These are phyloP conservation scores for Clathrospora elynae DNA, from an alignment of 2,329 filamentous ascomycete species.

Conservation along the genomic window DNA sequence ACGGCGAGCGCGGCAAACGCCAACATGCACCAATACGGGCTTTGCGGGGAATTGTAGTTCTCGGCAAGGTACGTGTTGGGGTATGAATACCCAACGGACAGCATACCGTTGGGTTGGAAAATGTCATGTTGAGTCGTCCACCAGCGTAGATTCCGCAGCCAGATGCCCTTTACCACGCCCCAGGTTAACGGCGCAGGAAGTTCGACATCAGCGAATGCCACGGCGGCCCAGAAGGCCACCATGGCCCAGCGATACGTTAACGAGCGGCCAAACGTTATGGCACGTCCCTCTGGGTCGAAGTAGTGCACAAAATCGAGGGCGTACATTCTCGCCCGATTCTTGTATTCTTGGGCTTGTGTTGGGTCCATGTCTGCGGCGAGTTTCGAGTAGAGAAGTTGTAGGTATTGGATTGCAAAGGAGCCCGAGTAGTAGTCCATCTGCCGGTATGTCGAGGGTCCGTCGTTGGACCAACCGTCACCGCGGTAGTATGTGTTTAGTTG, in stretches of 20 bases:
- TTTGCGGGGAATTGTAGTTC: constrained; percentile 80
- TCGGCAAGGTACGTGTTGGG: constrained; percentile 82
- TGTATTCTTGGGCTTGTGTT: constrained; percentile 70
- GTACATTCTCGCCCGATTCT: constrained; percentile 67
- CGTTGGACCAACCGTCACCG: constrained; percentile 82
- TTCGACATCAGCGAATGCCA: constrained; percentile 76
- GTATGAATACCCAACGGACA: constrained; percentile 78
- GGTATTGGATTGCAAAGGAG: constrained; percentile 79
- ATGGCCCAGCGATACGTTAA: constrained; percentile 84
- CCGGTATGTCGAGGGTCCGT: constrained; percentile 76
- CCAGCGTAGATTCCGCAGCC: constrained; percentile 76
- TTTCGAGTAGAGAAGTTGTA: constrained; percentile 77
- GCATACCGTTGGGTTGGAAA: constrained; percentile 74
- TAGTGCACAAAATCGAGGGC: constrained; percentile 77
- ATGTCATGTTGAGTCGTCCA: constrained; percentile 78
- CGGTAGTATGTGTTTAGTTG: constrained; percentile 81
- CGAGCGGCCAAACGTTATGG: constrained; percentile 77
- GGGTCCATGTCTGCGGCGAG: constrained; percentile 69
- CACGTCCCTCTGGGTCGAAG: constrained; percentile 71
- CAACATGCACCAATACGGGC: constrained; percentile 77
- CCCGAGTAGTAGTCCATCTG: constrained; percentile 88
- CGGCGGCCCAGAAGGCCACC: constrained; percentile 80
- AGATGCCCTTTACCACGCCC: constrained; percentile 78
- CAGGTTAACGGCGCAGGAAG: constrained; percentile 73
- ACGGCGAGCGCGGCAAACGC: constrained; percentile 76